Percentiles rank a stretch among this genome's conserved stretches.
Conservation (phyloP, 352 stramenopile species). For the Globisporangium polare region DNA sequence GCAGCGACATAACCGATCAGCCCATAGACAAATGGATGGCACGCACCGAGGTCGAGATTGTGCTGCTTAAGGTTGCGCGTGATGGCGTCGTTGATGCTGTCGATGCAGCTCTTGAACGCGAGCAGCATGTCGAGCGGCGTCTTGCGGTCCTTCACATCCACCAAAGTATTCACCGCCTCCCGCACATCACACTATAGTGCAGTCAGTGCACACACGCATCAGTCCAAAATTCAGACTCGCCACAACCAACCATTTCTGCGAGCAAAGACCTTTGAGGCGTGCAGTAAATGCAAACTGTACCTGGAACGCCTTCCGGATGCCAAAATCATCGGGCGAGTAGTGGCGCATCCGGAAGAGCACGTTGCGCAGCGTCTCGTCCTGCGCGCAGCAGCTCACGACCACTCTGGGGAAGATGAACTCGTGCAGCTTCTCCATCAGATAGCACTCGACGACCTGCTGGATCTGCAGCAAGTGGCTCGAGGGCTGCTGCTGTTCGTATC, state of each 20-base stretch:
- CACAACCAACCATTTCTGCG: background rate
- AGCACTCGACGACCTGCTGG: constrained; percentile 79
- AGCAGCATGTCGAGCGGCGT: constrained; percentile 78
- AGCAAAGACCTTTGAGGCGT: background rate
- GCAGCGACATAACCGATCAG: background rate
- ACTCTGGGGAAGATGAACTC: constrained; percentile 47
- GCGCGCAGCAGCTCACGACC: constrained; percentile 35
- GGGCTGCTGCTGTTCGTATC: background rate
- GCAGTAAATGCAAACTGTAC: constrained; percentile 16
- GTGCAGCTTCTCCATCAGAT: constrained; percentile 72
- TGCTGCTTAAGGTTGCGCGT: constrained; percentile 50
- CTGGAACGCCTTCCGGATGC: constrained; percentile 66
- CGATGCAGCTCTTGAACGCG: constrained; percentile 62
- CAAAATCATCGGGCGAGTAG: constrained; percentile 66
- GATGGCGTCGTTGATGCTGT: constrained; percentile 54
- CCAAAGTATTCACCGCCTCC: constrained; percentile 36
- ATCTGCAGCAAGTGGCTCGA: constrained; percentile 55
- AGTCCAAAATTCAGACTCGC: background rate
- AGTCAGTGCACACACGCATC: background rate
- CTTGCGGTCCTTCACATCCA: constrained; percentile 34
- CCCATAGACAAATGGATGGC: background rate
- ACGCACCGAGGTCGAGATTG: constrained; percentile 45
- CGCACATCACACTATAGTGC: constrained; percentile 31
- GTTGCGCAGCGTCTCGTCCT: constrained; percentile 41
- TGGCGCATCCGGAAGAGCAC: constrained; percentile 53